Percentiles rank a stretch among this genome's conserved stretches.
Conservation (phyloP, 169 alveolate species). For the Babesia divergens region DNA sequence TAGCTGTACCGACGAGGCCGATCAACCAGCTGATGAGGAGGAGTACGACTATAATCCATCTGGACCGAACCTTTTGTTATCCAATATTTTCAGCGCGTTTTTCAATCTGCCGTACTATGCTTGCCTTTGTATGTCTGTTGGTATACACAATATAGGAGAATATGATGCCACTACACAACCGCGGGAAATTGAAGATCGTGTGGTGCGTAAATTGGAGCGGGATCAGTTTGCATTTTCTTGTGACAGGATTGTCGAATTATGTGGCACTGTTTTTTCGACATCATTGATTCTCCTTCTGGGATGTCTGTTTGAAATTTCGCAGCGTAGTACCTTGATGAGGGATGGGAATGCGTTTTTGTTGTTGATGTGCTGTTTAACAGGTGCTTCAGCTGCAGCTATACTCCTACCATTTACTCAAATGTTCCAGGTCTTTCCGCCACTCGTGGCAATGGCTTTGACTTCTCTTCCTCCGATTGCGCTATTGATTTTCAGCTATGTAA, state of each 20-base stretch:
- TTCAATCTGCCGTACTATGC: conserved; percentile 13
- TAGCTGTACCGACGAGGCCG: neutral
- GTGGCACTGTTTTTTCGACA: conserved; percentile 11
- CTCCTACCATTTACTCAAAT: neutral
- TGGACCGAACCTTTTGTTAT: conserved; percentile 4
- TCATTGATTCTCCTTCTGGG: conserved; percentile 5
- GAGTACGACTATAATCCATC: conserved; percentile 15
- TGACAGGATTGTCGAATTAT: conserved; percentile 17
- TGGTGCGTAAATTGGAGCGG: conserved; percentile 1
- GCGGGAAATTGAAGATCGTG: neutral
- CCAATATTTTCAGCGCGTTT: conserved; percentile 5
- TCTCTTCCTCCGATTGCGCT: conserved; percentile 9
- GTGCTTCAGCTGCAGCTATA: neutral
- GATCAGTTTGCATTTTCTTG: neutral
- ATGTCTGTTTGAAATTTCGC: conserved; percentile 2
- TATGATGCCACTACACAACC: neutral
- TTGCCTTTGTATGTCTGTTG: conserved; percentile 4
- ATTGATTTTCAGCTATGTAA: neutral
- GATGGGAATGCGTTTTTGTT: neutral
- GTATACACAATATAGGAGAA: conserved; percentile 5
- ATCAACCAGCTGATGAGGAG: neutral
- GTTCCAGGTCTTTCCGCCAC: conserved; percentile 7
- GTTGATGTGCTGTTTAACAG: neutral
- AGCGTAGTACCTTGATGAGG: neutral
- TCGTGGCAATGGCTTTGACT: neutral